Evolutionary conservation across 306 rosid species (phyloP).

Genomic region (Fagus sylvatica): DNA sequence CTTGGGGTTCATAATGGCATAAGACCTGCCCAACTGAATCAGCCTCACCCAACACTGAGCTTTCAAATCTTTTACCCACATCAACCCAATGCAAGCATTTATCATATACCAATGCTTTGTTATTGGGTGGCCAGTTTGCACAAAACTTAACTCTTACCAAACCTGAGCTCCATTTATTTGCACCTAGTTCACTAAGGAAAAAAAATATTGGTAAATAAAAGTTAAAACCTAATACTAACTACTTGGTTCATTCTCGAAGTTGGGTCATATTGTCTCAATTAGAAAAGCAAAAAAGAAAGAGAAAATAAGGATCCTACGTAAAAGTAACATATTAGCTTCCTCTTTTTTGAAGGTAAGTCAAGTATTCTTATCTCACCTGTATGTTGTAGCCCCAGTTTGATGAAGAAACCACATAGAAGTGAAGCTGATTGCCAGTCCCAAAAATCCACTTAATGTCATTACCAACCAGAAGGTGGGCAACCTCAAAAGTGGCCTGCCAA

Average conservation of each 20-base stretch:
- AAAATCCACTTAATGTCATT: conserved; percentile 82
- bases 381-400: conserved; percentile 97
- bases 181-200: not conserved
- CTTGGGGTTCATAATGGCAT: not conserved
- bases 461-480: conserved; percentile 90
- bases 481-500: conserved; percentile 89
- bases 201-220: not conserved
- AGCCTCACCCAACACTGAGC: conserved; percentile 6
- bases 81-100: not conserved
- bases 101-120: not conserved
- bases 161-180: not conserved
- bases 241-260: conserved; percentile 8
- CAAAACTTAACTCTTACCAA: not conserved
- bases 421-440: conserved; percentile 96
- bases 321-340: not conserved
- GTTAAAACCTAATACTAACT: not conserved
- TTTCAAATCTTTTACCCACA: conserved; percentile 11
- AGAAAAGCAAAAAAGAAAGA: not conserved
- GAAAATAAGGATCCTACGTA: not conserved
- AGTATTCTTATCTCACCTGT: conserved; percentile 60
- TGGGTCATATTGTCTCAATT: not conserved
- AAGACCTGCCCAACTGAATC: conserved; percentile 3
- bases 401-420: conserved; percentile 99
- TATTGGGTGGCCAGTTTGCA: not conserved
- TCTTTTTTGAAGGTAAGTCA: not conserved